Percentiles rank a stretch among this genome's conserved stretches.
These are phyloP conservation scores for Raphanus hybrid DNA, from an alignment of 441 rosid species.

Conservation along the genomic window DNA sequence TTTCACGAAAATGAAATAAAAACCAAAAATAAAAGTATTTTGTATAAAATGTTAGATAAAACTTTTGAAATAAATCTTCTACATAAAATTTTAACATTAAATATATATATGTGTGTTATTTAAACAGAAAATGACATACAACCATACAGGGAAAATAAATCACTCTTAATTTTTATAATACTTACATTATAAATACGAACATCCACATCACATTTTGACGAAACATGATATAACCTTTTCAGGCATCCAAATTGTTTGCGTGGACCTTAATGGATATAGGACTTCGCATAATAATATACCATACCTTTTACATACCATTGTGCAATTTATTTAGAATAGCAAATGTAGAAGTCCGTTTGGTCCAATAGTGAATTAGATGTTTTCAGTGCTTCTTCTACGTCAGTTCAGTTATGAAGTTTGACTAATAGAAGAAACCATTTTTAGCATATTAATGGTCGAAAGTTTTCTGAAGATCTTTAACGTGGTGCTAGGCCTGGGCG, in stretches of 20 bases:
- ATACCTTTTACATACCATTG: not conserved
- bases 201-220: not conserved
- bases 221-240: not conserved
- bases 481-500: too few relatives aligned
- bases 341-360: not conserved
- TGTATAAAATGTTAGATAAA: not conserved
- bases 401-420: not conserved
- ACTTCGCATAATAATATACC: not conserved
- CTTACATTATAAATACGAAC: not conserved
- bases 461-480: not conserved
- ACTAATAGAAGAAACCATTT: not conserved
- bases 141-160: not conserved
- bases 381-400: not conserved
- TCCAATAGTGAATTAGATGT: not conserved
- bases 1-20: not conserved
- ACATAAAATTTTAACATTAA: not conserved
- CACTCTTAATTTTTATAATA: not conserved
- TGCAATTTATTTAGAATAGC: not conserved
- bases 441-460: not conserved
- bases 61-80: not conserved
- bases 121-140: not conserved
- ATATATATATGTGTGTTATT: not conserved
- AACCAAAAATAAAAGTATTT: not conserved
- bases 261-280: not conserved
- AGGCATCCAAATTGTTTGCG: not conserved